A percentile compares a stretch with the other conserved stretches of the same genome.
phyloP scores from a whole-genome alignment of 139 green algal genomes.

The Monoraphidium neglectum region DNA sequence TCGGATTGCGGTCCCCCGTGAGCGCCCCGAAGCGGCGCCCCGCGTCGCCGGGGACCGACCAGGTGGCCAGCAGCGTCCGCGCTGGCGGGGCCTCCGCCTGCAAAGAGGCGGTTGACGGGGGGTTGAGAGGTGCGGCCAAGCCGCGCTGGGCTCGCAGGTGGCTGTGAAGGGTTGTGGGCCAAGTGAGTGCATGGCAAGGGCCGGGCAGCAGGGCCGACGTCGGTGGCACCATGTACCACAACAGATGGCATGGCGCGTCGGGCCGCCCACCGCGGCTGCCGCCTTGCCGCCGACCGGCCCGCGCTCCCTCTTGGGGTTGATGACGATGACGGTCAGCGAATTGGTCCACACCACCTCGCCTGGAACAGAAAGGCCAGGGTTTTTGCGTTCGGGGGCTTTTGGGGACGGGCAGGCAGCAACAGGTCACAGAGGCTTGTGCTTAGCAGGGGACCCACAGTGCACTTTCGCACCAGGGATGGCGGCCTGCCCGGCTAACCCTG shows the following conservation, averaged over 20 bases:
- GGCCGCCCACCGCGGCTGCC: background rate
- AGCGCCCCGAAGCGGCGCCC: conserved; percentile 52
- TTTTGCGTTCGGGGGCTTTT: background rate
- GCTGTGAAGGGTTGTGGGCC: too few relatives aligned
- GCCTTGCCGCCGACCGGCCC: conserved; percentile 11
- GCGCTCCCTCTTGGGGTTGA: conserved; percentile 26
- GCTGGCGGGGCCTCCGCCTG: background rate
- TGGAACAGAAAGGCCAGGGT: background rate
- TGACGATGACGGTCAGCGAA: conserved; percentile 40
- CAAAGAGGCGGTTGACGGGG: background rate
- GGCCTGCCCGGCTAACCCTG: too few relatives aligned
- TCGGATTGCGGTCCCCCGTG: conserved; percentile 52
- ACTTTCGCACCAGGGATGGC: too few relatives aligned
- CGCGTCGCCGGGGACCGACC: conserved; percentile 32
- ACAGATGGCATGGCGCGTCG: too few relatives aligned
- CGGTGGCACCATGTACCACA: too few relatives aligned
- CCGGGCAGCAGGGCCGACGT: too few relatives aligned
- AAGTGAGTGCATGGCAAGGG: too few relatives aligned
- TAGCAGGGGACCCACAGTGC: too few relatives aligned
- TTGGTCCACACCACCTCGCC: conserved; percentile 36
- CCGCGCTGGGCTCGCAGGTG: background rate
- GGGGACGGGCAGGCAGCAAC: too few relatives aligned
- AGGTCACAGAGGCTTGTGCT: too few relatives aligned
- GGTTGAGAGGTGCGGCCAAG: too few relatives aligned
- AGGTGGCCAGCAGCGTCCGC: conserved; percentile 27